Base-by-base conservation (phyloP, 441 rosid species). In the Cnidoscolus chayamansa region DNA sequence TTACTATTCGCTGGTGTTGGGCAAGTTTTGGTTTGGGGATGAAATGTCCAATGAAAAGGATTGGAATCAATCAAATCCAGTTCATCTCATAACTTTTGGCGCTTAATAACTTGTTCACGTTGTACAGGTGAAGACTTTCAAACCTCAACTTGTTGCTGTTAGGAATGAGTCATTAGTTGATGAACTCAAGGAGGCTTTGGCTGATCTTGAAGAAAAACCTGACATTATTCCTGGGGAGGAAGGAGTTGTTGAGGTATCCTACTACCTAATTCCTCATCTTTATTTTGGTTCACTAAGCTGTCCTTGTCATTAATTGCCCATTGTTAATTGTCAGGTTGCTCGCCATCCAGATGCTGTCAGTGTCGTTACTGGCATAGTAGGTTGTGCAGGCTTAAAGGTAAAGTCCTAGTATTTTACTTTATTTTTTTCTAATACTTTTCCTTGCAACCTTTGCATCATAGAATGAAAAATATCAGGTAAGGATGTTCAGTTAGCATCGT, bases 351-450 rank as follows among this genome's bases (percentile, higher is more conserved):
- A 94, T 76, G 97, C 96, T 71, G 94, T 83, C 55, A 90, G 86
- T 20, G 94, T 92, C 47, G 96, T 94, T 68, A 90, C 97, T 1
- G 97, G 97, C 69, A 94, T 94, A 63, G 97, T 94, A 35, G 98
- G 98, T 50, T 94, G 98, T 76, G 98, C 98, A 1, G 97, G 97
- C 77, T 83, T 94, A 15, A 89, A 87, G 91, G 97, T 85, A 82
- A 57, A 11, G 0, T 47, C 43, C 12, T 4, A 8, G 10, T 51
- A 40, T 40, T 65, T 20, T 40, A 25, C 58, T 49, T 8, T 45
- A 8, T 67, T 35, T 35, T 35, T 35, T 35, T 35, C 5, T 35
- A 35, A 35, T 35, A 4, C 32, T 10, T 37, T 67, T 55, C 53
- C 16, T 9, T 45, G 35, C 25, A 25, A 7, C 63, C 17, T 61